These are phyloP conservation scores for Endocladia muricata DNA, from an alignment of 31 red algal genomes.

Conservation along the genomic window DNA sequence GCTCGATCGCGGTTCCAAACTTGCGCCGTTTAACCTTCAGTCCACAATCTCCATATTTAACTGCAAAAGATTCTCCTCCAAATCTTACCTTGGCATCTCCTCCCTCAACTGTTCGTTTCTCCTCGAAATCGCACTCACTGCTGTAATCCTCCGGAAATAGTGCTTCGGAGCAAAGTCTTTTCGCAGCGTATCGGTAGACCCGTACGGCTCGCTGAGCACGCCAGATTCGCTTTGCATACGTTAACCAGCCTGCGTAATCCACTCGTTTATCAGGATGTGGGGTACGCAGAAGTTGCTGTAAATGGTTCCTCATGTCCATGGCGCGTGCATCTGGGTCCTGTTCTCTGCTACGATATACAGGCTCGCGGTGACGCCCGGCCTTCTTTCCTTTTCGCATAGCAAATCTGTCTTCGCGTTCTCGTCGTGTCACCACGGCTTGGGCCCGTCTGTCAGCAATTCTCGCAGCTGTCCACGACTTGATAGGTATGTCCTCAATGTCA, in stretches of 20 bases:
- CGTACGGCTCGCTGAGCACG: slow-evolving; percentile 62
- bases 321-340: slow-evolving; percentile 19
- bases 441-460: slow-evolving; percentile 37
- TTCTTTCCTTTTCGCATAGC: not conserved
- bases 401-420: slow-evolving; percentile 16
- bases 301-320: slow-evolving; percentile 24
- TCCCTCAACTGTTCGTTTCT: not conserved
- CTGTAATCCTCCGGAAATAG: not conserved
- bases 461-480: slow-evolving; percentile 35
- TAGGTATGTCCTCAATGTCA: slow-evolving; percentile 63
- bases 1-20: not conserved
- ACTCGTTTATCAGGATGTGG: slow-evolving; percentile 49
- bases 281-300: slow-evolving; percentile 37
- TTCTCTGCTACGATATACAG: slow-evolving; percentile 8
- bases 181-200: slow-evolving; percentile 48
- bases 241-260: slow-evolving; percentile 68
- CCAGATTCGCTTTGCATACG: slow-evolving; percentile 76
- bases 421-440: slow-evolving; percentile 46
- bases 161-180: slow-evolving; percentile 28
- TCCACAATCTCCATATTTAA: slow-evolving; percentile 11
- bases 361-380: not conserved
- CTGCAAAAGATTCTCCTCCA: slow-evolving; percentile 53
- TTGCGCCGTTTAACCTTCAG: not conserved
- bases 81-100: not conserved
- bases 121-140: slow-evolving; percentile 1